Base-by-base conservation (phyloP, 164 flowering plant genomes). In the Aristolochia californica region DNA sequence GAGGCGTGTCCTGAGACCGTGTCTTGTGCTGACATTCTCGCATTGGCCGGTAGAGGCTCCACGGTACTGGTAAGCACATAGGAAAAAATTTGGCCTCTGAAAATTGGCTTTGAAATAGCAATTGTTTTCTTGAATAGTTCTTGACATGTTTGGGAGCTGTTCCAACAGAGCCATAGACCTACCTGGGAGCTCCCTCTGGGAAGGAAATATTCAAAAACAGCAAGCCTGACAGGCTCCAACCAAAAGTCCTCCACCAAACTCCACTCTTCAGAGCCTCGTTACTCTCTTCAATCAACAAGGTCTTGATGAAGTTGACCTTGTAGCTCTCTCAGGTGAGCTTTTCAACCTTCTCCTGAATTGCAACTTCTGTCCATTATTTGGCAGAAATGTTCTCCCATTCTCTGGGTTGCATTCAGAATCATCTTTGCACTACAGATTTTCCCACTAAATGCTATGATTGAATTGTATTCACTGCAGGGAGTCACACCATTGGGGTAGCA, bases 11-110 rank as follows among this genome's bases (percentile, higher is more conserved):
- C 97, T 50, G 73, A 74, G 18, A 80, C 81, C 20, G 95, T 90
- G 49, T 87, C 97, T n/a, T 90, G 97, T 67, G 94, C 97, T n/a
- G 97, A 90, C 66, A 81, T 87, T 61, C 58, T 85, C 0, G 94
- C 95, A 55, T 74, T 90, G 25, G 85, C 88, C 43, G 97, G 95
- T 49, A 75, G 89, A 13, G 93, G 78, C 52, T 87, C 93, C 62
- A 76, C 77, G 59, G 79, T 90, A 15, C 70, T 85, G 57, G 95
- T 90, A 83, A 78, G 65, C 38, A 57, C 38, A 18, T 50, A 34
- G 54, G 9, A 23, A 14, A 24, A 50, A 22, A 23, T 16, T 1
- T 14, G 50, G 16, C 10, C 22, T 17, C 50, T 10, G 22, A 16
- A 14, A 21, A 8, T 8, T 21, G 11, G 9, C 50, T 21, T 17